Base-by-base conservation (phyloP, 768 basidiomycete species). In the Gloeostereum incarnatum region DNA sequence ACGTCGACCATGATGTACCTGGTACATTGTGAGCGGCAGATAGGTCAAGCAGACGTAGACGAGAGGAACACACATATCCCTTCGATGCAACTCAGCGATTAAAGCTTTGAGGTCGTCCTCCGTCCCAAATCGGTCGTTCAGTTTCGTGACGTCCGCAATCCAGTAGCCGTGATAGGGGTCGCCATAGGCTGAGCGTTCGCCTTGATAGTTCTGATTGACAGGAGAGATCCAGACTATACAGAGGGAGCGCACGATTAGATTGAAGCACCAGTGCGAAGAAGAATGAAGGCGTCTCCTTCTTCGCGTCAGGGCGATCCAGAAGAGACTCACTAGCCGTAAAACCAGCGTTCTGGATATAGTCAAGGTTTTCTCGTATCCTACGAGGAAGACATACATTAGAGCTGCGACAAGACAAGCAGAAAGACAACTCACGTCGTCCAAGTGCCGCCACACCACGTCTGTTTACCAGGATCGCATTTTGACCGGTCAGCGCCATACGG, bases 151-250 rank as follows among this genome's bases (percentile, higher is more conserved):
- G 49, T 90, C 79, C 36, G 75, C 69, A 21, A 76, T 68, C 86
- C 88, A 90, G 58, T 90, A 89, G n/a, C 87, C 87, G 49, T 89
- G 87, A 58, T 91, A 91, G 10, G 89, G 61, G 49, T 87, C 82
- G 14, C 87, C 85, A 53, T 88, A 90, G 1, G 74, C 61, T 2
- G 83, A 77, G 33, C 70, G 53, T 9, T 79, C 73, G 0, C 84
- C 83, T 25, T 82, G 59, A 44, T 82, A 86, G 53, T 88, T 88
- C 57, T 86, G 72, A 41, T 73, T 78, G 13, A 90, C 71, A 8
- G n/a, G n/a, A n/a, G n/a, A n/a, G n/a, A n/a, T n/a, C n/a, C n/a
- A n/a, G n/a, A n/a, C n/a, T n/a, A n/a, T n/a, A n/a, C n/a, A n/a
- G n/a, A 87, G 88, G 43, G 81, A 84, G 43, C 86, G 87, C 86